A percentile compares a stretch with the other conserved stretches of the same genome.
Conservation (phyloP, 768 basidiomycete species). For the Leccinum longicurvipes region DNA sequence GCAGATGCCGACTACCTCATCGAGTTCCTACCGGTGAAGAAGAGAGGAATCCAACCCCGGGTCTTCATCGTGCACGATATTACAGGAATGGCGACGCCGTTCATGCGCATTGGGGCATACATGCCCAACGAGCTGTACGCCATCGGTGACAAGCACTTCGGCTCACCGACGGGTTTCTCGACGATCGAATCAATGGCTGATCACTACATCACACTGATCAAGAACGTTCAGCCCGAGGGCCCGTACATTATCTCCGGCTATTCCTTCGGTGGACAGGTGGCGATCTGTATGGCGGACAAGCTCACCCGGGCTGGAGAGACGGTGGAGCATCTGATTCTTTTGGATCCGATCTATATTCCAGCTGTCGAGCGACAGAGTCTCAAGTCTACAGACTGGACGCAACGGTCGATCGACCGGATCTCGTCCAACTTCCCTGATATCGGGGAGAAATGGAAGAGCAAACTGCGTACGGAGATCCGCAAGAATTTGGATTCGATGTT, state of each 20-base stretch:
- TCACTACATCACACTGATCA: conserved; percentile 31
- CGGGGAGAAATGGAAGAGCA: conserved; percentile 31
- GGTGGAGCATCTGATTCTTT: conserved; percentile 26
- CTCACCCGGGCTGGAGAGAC: conserved; percentile 21
- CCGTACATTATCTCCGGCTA: conserved; percentile 28
- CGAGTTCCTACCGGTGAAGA: conserved; percentile 31
- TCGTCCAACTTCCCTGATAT: conserved; percentile 31
- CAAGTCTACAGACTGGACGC: conserved; percentile 30
- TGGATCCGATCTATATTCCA: conserved; percentile 31
- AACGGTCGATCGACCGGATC: conserved; percentile 31
- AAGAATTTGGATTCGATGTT: conserved; percentile 34
- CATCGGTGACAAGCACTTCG: conserved; percentile 32
- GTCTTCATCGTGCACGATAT: conserved; percentile 31
- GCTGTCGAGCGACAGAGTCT: conserved; percentile 25
- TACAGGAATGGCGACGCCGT: conserved; percentile 32
- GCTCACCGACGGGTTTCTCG: conserved; percentile 27
- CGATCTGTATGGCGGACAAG: conserved; percentile 26
- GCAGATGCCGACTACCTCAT: conserved; percentile 21
- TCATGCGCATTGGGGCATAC: conserved; percentile 31
- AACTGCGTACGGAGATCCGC: conserved; percentile 28
- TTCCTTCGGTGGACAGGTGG: conserved; percentile 30
- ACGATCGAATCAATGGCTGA: conserved; percentile 31
- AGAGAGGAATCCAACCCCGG: conserved; percentile 25
- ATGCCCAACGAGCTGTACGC: conserved; percentile 34
- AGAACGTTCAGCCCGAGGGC: conserved; percentile 22